phyloP scores from a whole-genome alignment of 306 rosid species.

The Dalbergia cultrata region DNA sequence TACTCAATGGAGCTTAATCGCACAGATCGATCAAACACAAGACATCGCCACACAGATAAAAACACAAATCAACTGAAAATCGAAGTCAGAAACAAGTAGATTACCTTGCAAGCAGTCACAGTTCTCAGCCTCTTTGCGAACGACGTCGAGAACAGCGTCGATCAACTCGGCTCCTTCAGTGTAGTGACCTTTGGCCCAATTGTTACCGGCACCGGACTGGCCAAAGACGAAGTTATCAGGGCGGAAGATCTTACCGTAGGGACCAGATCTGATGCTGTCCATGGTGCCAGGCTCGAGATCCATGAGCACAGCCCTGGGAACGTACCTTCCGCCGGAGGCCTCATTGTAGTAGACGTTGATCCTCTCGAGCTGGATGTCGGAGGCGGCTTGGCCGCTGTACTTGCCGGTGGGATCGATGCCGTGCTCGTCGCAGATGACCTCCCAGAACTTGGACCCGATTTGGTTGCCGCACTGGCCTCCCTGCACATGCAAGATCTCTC shows the following conservation, averaged over 20 bases:
- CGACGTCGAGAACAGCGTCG: conserved; percentile 89
- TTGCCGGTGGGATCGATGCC: conserved; percentile 85
- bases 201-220: conserved; percentile 93
- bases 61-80: neutral
- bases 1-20: neutral
- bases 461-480: conserved; percentile 99
- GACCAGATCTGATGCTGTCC: conserved; percentile 98
- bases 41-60: neutral
- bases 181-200: conserved; percentile 95
- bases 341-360: conserved; percentile 91
- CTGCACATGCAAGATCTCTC: conserved; percentile 90
- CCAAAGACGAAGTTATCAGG: conserved; percentile 95
- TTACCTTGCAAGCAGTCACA: conserved; percentile 94
- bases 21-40: neutral
- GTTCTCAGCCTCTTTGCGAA: conserved; percentile 94
- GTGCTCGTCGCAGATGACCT: conserved; percentile 91
- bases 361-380: conserved; percentile 82
- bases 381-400: conserved; percentile 58
- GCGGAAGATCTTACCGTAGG: conserved; percentile 86
- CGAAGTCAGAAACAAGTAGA: neutral
- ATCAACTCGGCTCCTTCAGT: conserved; percentile 96
- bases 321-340: conserved; percentile 92
- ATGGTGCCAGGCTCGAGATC: conserved; percentile 96
- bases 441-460: conserved; percentile 97
- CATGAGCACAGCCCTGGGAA: conserved; percentile 94